Evolutionary conservation across 352 stramenopile species (phyloP), one percentile per base, ranked within the genome.

Genomic region (Pythium angustatum): DNA sequence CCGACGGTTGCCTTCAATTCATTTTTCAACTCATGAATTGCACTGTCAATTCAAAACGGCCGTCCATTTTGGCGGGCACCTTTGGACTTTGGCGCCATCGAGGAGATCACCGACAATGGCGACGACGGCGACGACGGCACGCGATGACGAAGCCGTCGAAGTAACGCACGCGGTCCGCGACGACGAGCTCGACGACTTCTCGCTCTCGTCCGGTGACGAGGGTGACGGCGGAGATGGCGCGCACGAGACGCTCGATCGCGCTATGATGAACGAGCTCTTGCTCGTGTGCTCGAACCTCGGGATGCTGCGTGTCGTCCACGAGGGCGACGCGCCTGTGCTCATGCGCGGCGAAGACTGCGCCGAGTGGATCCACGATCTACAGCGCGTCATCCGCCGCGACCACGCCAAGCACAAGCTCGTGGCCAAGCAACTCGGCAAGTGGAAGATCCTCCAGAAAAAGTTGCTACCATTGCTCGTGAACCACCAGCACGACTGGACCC

Each of bases 401-500:
- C 82, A 96, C 66, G 85, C 83, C 58, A 91, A 89, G 71, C 71
- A 89, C 68, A 88, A 87, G 36, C 76, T 94, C 34, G 79, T 96
- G 47, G 76, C 77, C 21, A 93, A 94, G 68, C 87, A 93, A 53
- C 68, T 96, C 55, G 88, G 87, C 58, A 85, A 85, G 58, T 96
- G 86, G 87, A 89, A 91, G 58, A 82, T 96, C 48, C 55, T 96
- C 57, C 83, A 96, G 72, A 93, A 93, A 58, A 95, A 95, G 62
- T 78, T 96, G 15, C 66, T 96, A 49, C 88, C 85, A 40, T 62
- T 96, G 58, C 67, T 96, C 8, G 68, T 95, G 26, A 91, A 94
- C 60, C 85, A 96, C 64, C 88, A 96, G 60, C 78, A 93, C 65
- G 87, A 96, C 73, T 91, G 81, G 81, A 72, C 71, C 40, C 77